phyloP scores from a whole-genome alignment of 2,329 filamentous ascomycete genomes.

The Lojkania enalia region DNA sequence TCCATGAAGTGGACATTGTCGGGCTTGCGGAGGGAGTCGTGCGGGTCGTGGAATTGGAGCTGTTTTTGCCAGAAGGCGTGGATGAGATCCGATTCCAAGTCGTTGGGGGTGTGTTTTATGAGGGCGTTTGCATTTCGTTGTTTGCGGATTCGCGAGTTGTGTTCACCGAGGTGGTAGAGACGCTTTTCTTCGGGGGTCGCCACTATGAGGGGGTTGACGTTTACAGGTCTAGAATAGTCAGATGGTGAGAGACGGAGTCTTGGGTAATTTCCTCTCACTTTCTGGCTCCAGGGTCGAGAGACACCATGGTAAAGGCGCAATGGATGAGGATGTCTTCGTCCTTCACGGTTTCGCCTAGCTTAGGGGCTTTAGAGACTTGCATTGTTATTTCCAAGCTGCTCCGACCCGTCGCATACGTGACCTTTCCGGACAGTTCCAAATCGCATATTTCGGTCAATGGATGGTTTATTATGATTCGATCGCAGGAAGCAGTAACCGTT shows the following conservation, averaged over 20 bases:
- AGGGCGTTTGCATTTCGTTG: slow-evolving; percentile 62
- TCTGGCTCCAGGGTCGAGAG: slow-evolving; percentile 68
- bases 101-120: slow-evolving; percentile 68
- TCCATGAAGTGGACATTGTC: slow-evolving; percentile 65
- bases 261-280: slow-evolving; percentile 47
- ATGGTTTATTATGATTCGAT: slow-evolving; percentile 68
- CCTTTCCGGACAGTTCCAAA: slow-evolving; percentile 70
- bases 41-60: slow-evolving; percentile 57
- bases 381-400: slow-evolving; percentile 75
- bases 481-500: slow-evolving; percentile 66
- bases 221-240: slow-evolving; percentile 54
- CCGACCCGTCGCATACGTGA: slow-evolving; percentile 72
- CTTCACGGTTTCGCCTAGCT: slow-evolving; percentile 58
- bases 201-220: slow-evolving; percentile 63
- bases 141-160: slow-evolving; percentile 69
- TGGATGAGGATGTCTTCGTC: slow-evolving; percentile 68
- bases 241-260: background rate
- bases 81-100: slow-evolving; percentile 71
- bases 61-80: slow-evolving; percentile 74
- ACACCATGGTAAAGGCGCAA: slow-evolving; percentile 80
- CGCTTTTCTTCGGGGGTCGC: slow-evolving; percentile 67
- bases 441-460: slow-evolving; percentile 78
- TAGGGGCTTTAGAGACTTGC: slow-evolving; percentile 69
- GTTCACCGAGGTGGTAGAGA: slow-evolving; percentile 65
- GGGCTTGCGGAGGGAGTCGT: slow-evolving; percentile 58